Base-by-base conservation (phyloP, 2,329 filamentous ascomycete species). In the Fusarium praegraminearum region DNA sequence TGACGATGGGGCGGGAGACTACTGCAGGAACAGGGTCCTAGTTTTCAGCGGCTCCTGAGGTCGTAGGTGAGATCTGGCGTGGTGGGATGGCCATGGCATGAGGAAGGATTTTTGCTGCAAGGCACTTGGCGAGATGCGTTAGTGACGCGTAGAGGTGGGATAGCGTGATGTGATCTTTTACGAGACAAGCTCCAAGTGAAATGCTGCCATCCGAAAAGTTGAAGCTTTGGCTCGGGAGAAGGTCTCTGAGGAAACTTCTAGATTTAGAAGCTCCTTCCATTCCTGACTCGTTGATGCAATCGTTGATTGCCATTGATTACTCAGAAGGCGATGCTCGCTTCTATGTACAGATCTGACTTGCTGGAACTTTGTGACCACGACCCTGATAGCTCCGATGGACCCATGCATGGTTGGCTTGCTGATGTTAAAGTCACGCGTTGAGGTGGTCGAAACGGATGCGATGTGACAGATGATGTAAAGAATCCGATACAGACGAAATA, bases 11-110 rank as follows among this genome's bases (percentile, higher is more conserved):
- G 60, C 56, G 69, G 68, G 57, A 67, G 57, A 36, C 71, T 73
- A 73, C 66, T 76, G 71, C 72, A 76, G 71, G 73, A 76, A 75
- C 73, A 75, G 67, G 72, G 70, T 54, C 68, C 52, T 57, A 54
- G 56, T 41, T 54, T 58, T 65, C 55, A 43, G 61, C 70, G 53
- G 67, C 57, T 65, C 53, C 58, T 57, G 63, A 52, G 61, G 35
- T 53, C 47, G 47, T 40, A 60, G 58, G 41, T 44, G 62, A 72
- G 57, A 54, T 61, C 64, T 65, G 62, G 60, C 60, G 60, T 59
- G 41, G 61, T 65, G 51, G 40, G 30, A 62, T 47, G 51, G 45
- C 53, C 35, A 41, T 65, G 62, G 61, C 49, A 54, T 64, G 71
- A 75, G 55, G 28, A 35, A 59, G 43, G 53, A 54, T 32, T 64